Conservation (phyloP, 2,329 filamentous ascomycete species). For the Diatrype stigma region DNA sequence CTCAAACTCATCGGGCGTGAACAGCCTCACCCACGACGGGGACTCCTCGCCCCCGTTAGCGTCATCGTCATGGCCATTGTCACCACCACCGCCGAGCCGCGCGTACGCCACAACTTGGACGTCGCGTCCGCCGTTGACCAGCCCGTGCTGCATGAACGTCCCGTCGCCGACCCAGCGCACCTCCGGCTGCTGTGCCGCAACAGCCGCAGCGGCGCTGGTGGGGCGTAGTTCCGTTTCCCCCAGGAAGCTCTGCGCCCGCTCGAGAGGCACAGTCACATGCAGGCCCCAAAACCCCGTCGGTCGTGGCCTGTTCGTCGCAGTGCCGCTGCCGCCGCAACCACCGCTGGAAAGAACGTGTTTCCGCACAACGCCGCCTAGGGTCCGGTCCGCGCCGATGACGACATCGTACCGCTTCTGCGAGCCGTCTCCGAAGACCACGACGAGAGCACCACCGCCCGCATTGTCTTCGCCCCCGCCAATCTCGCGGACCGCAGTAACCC, state of each 20-base stretch:
- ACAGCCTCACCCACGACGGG: conserved; percentile 23
- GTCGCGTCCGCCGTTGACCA: conserved; percentile 21
- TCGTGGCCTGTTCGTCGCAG: conserved; percentile 11
- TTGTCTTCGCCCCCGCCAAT: background rate
- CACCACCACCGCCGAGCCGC: conserved; percentile 2
- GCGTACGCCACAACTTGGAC: conserved; percentile 22
- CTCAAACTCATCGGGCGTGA: conserved; percentile 28
- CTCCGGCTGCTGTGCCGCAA: too few species aligned
- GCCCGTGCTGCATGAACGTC: conserved; percentile 18
- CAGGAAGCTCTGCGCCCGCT: conserved; percentile 21
- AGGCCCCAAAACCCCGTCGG: conserved; percentile 24
- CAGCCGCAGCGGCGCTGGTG: too few species aligned
- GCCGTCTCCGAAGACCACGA: conserved; percentile 22
- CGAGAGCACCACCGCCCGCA: conserved; percentile 6
- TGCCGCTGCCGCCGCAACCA: conserved; percentile 15
- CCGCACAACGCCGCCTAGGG: conserved; percentile 19
- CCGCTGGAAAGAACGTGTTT: conserved; percentile 17
- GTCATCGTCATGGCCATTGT: too few species aligned
- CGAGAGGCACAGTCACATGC: conserved; percentile 21
- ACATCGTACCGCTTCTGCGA: conserved; percentile 25
- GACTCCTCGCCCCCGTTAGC: conserved; percentile 6
- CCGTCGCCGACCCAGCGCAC: conserved; percentile 26
- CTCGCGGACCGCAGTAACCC: conserved; percentile 18
- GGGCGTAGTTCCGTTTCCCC: too few species aligned
- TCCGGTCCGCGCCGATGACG: conserved; percentile 24